Evolutionary conservation across 805 yeast species (phyloP).

Genomic region (Grigorovia transvaalensis): DNA sequence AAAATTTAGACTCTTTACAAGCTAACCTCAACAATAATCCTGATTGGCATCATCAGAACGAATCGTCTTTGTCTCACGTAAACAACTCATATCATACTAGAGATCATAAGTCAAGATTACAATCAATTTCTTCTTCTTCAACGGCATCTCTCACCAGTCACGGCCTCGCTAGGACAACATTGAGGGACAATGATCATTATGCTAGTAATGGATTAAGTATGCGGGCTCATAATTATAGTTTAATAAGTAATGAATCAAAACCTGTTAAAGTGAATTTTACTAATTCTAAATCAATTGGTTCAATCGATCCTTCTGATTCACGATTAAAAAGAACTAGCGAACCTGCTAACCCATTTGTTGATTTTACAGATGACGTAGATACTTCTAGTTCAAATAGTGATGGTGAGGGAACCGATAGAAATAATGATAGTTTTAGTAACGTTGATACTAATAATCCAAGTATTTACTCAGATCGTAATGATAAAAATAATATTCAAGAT

Average conservation of each 20-base stretch:
- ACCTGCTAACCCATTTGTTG: background rate
- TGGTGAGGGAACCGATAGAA: too few relatives aligned
- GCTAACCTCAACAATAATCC: constrained; percentile 8
- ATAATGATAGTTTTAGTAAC: background rate
- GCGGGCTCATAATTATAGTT: constrained; percentile 2
- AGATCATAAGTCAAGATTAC: constrained; percentile 9
- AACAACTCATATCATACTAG: constrained; percentile 1
- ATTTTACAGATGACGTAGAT: constrained; percentile 8
- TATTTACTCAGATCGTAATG: background rate
- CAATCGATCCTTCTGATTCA: background rate
- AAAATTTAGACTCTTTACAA: constrained; percentile 32
- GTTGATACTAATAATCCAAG: background rate
- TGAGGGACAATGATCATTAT: constrained; percentile 17
- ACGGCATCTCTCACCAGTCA: constrained; percentile 3
- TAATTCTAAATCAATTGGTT: constrained; percentile 20
- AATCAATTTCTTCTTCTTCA: constrained; percentile 7
- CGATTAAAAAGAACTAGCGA: background rate
- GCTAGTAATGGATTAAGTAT: background rate
- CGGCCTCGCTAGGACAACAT: constrained; percentile 18
- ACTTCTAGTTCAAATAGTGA: background rate
- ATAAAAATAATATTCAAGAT: background rate
- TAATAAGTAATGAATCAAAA: background rate
- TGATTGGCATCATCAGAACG: constrained; percentile 3
- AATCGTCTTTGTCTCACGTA: background rate
- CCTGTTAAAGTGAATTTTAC: constrained; percentile 14